Evolutionary conservation across 176 grass and related monocot species (phyloP), one percentile per base, ranked within the genome.

Genomic region (Cocos nucifera): DNA sequence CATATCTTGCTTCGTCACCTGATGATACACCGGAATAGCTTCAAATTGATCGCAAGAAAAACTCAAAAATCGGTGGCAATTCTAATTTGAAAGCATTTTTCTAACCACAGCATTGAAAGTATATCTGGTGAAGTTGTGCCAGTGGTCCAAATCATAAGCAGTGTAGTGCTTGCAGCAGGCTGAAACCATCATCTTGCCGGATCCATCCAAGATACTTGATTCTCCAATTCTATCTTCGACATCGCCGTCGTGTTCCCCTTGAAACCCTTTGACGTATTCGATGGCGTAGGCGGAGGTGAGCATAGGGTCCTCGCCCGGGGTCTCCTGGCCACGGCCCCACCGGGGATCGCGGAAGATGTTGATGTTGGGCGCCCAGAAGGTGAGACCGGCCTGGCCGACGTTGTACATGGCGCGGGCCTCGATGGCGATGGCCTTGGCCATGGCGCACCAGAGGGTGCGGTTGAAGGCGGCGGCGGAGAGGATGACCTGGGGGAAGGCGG

Each of bases 341-440:
- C 93, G 71, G 0, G 84, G 87, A 62, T 97, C 93, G 51, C 87
- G 82, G 81, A 97, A 97, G 54, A 97, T 59, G 81, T 97, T 97
- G 73, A 97, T 97, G 78, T 97, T 97, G 61, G 84, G 93, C 19
- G 84, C 87, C 93, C 84, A 97, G 78, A 83, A 97, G 19, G 87
- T 91, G 62, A 97, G 93, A 6, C 93, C 93, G 3, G 93, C 93
- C 81, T 91, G 93, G 2, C 84, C 93, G 19, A 60, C 56, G 76
- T 61, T 82, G 81, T 97, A 77, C 93, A 97, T 97, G 50, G 80
- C 80, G 56, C 88, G 81, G 4, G 84, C 92, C 87, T 97, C 87
- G 30, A 80, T 71, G 3, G 84, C 75, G 77, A 91, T 64, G 72
- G 83, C 78, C 51, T 16, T 49, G 57, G 92, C 84, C 2, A 83